Base-by-base conservation (phyloP, 257 asterid genomes). In the Ilex aquifolium region DNA sequence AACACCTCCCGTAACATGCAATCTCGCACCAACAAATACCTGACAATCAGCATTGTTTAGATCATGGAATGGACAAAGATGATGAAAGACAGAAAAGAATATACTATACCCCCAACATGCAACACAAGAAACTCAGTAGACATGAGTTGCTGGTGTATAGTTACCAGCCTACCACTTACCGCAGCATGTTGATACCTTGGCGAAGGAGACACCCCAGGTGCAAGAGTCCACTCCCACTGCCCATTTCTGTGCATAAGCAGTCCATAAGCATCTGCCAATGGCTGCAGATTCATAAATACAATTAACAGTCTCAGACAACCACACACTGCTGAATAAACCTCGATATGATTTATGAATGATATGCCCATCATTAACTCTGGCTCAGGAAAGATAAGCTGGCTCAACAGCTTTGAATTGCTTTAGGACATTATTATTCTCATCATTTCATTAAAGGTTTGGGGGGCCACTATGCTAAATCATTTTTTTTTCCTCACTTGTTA, bases 151-250 rank as follows among this genome's bases (percentile, higher is more conserved):
- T 36, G 42, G 42, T 7, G 8, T 36, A 36, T 5, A 36, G 42
- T 7, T 36, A 36, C 8, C 42, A 36, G 36, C 63, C 10, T 10
- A 60, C 64, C 58, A 78, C 96, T 83, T 78, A 92, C 97, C 75
- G 97, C 84, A 53, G 99, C 99, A 87, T 92, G 99, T 73, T 92
- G 96, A 82, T 92, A 89, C 72, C 97, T 87, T 29, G 96, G 74
- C 2, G 99, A 85, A 72, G 99, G 97, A 64, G 97, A 86, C 55
- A 92, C 94, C 68, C 99, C 99, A 30, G 99, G 99, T 57, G 99
- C 97, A 67, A 84, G 95, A 72, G 99, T 93, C 99, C 99, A 93
- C 70, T 90, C 99, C 99, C 99, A 93, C 62, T 81, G 79, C 49
- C 96, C 99, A 81, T 81, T 93, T 77, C 99, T 85, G 76, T 93